A percentile compares a stretch with the other conserved stretches of the same genome.
phyloP scores from a whole-genome alignment of 306 rosid genomes.

The Citrullus amarus region DNA sequence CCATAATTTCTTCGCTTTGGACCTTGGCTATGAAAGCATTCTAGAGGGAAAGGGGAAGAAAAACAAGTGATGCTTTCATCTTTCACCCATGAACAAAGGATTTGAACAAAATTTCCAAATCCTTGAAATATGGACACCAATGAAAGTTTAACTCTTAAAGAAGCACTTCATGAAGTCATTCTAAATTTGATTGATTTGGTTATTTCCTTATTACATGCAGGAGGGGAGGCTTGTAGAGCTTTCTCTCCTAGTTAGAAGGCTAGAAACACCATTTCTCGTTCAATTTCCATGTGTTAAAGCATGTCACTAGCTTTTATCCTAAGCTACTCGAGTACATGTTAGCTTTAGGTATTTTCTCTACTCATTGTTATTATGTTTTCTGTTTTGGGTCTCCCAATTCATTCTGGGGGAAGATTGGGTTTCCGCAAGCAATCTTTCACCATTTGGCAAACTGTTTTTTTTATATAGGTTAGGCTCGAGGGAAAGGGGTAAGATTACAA shows the following conservation, averaged over 20 bases:
- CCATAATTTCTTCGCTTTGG: neutral
- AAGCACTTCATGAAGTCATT: neutral
- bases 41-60: neutral
- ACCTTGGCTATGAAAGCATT: neutral
- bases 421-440: neutral
- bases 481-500: neutral
- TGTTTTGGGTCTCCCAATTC: neutral
- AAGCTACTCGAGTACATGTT: neutral
- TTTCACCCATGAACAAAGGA: neutral
- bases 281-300: neutral
- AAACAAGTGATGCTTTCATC: neutral
- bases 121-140: neutral
- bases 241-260: neutral
- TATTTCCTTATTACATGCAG: neutral
- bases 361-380: neutral
- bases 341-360: neutral
- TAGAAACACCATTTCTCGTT: neutral
- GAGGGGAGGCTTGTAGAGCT: neutral
- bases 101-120: neutral
- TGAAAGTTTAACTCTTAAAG: neutral
- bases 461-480: neutral
- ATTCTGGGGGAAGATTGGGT: neutral
- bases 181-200: neutral
- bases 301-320: neutral
- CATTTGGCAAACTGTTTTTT: neutral